These are phyloP conservation scores for Russula sp. DNA, from an alignment of 768 basidiomycete species.

Conservation along the genomic window DNA sequence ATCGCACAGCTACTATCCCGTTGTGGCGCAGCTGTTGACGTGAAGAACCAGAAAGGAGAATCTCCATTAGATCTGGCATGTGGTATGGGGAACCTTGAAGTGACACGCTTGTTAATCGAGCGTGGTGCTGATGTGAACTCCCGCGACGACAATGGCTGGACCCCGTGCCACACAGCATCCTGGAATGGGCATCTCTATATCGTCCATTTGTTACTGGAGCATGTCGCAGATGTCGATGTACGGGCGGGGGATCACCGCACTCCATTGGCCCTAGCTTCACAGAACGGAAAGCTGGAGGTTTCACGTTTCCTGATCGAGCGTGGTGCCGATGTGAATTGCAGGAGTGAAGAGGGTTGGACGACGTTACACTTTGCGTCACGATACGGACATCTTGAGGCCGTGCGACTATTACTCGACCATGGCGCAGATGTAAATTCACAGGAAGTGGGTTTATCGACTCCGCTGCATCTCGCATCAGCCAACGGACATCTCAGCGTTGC, in stretches of 20 bases:
- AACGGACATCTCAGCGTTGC: neutral
- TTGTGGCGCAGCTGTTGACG: neutral
- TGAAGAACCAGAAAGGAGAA: neutral
- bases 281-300: neutral
- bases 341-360: neutral
- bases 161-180: neutral
- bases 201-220: neutral
- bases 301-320: neutral
- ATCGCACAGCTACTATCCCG: neutral
- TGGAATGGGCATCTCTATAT: neutral
- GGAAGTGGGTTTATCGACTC: neutral
- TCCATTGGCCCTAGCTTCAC: neutral
- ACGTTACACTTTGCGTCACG: neutral
- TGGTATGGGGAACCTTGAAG: neutral
- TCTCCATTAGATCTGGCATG: neutral
- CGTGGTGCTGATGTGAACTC: neutral
- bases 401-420: neutral
- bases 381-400: neutral
- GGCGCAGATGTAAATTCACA: neutral
- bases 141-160: neutral
- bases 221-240: neutral
- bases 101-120: neutral
- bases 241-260: neutral
- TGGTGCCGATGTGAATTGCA: neutral
- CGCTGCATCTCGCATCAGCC: neutral